phyloP scores from a whole-genome alignment of 2,329 filamentous ascomycete species.

The Apiospora malaysiana region DNA sequence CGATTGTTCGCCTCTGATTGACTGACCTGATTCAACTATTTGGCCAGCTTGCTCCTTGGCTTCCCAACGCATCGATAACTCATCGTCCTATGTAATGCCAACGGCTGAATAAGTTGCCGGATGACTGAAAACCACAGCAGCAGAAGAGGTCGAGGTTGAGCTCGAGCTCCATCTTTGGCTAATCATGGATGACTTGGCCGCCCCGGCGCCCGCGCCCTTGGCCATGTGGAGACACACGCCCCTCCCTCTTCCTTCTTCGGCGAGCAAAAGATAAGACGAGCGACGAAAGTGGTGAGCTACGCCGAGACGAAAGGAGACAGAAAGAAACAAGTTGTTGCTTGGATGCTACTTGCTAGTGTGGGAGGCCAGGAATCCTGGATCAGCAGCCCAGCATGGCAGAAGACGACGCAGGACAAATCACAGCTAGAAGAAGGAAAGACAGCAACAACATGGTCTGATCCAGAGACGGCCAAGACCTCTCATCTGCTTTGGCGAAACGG shows the following conservation, averaged over 20 bases:
- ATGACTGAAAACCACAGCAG: not conserved
- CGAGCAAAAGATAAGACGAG: slow-evolving; percentile 10
- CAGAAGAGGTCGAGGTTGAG: not conserved
- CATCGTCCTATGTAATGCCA: slow-evolving; percentile 1
- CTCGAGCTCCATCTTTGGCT: not conserved
- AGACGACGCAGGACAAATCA: not conserved
- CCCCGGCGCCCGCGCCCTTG: slow-evolving; percentile 2
- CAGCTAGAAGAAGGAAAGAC: not conserved
- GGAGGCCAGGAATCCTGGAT: too few species aligned
- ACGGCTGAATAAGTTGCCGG: not conserved
- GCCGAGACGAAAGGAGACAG: not conserved
- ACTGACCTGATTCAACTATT: not conserved
- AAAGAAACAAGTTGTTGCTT: not conserved
- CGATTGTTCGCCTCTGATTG: not conserved
- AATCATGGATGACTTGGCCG: slow-evolving; percentile 6
- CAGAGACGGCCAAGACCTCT: not conserved
- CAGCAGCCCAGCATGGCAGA: not conserved
- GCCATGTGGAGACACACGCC: not conserved
- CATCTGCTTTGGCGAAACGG: not conserved
- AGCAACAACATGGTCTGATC: not conserved
- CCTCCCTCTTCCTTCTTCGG: not conserved
- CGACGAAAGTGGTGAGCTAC: not conserved
- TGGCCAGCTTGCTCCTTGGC: not conserved
- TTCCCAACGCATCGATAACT: not conserved
- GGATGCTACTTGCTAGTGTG: not conserved